Conservation (phyloP, 2,329 filamentous ascomycete species). For the Chaetomium olivaceum region DNA sequence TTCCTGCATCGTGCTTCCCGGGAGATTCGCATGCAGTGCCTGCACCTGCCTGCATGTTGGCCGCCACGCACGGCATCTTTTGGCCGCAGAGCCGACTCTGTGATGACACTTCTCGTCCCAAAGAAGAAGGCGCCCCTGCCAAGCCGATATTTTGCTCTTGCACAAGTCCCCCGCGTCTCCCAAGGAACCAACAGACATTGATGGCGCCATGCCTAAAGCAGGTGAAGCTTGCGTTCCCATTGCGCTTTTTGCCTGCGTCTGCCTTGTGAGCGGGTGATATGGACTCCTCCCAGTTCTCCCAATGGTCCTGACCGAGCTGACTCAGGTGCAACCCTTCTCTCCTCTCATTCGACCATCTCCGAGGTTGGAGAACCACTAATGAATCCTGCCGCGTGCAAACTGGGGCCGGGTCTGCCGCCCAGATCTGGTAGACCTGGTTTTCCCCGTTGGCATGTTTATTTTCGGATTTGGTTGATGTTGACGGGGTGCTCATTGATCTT, state of each 20-base stretch:
- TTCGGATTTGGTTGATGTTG: not conserved
- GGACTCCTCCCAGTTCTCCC: not conserved
- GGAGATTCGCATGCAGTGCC: not conserved
- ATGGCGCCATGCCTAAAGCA: conserved; percentile 13
- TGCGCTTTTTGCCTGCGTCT: not conserved
- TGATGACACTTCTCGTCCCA: not conserved
- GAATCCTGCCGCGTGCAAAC: not conserved
- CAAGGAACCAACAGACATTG: conserved; percentile 11
- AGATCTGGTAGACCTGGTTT: not conserved
- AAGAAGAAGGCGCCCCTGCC: conserved; percentile 20
- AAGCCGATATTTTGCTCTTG: conserved; percentile 16
- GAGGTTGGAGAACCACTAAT: not conserved
- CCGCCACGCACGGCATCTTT: conserved; percentile 4
- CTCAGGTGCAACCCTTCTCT: not conserved
- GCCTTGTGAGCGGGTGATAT: not conserved
- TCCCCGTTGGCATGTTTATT: not conserved
- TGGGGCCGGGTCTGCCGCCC: not conserved
- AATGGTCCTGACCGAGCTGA: conserved; percentile 1
- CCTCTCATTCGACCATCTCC: conserved; percentile 3
- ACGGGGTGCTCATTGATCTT: not conserved
- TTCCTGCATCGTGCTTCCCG: not conserved
- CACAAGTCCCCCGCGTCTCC: conserved; percentile 23
- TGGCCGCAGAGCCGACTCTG: conserved; percentile 6
- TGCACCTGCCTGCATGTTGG: not conserved
- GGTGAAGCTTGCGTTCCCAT: not conserved